These are phyloP conservation scores for Colletotrichum sp. DNA, from an alignment of 2,329 filamentous ascomycete species.

Conservation along the genomic window DNA sequence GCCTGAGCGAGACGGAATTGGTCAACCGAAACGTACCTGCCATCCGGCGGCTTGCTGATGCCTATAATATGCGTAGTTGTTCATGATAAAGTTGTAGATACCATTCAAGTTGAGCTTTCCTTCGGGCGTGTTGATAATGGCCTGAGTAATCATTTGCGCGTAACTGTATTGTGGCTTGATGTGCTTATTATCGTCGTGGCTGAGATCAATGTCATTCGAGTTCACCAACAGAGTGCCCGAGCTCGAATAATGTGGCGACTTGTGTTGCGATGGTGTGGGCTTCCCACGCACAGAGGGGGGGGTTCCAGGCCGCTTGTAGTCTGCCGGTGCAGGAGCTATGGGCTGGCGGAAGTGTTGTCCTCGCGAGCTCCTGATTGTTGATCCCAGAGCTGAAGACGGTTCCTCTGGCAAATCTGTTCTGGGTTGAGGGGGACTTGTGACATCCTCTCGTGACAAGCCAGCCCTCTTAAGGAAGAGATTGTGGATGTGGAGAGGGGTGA, in stretches of 20 bases:
- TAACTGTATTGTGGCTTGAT: conserved; percentile 97
- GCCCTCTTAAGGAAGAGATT: conserved; percentile 73
- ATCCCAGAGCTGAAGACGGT: conserved; percentile 16
- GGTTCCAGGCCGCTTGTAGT: conserved; percentile 65
- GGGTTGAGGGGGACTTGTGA: conserved; percentile 11
- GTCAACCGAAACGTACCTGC: conserved; percentile 69
- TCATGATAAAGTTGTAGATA: conserved; percentile 93
- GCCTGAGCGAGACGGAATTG: neutral
- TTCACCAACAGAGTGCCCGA: conserved; percentile 49
- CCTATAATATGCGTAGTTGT: conserved; percentile 91
- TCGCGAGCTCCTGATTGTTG: conserved; percentile 6
- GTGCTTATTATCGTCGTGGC: conserved; percentile 82
- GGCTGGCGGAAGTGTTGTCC: conserved; percentile 41
- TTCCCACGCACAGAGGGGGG: conserved; percentile 53
- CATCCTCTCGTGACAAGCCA: conserved; percentile 43
- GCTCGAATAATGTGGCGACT: conserved; percentile 42
- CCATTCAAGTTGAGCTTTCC: conserved; percentile 89
- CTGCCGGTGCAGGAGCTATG: conserved; percentile 63
- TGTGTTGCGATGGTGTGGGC: conserved; percentile 31
- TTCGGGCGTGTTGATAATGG: conserved; percentile 84
- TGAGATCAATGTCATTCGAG: conserved; percentile 72
- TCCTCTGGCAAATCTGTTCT: conserved; percentile 18
- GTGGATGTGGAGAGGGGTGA: conserved; percentile 69
- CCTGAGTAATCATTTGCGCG: conserved; percentile 95
- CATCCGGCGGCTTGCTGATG: conserved; percentile 79